phyloP scores from a whole-genome alignment of 805 yeast genomes.

The Pichia eremophila region DNA sequence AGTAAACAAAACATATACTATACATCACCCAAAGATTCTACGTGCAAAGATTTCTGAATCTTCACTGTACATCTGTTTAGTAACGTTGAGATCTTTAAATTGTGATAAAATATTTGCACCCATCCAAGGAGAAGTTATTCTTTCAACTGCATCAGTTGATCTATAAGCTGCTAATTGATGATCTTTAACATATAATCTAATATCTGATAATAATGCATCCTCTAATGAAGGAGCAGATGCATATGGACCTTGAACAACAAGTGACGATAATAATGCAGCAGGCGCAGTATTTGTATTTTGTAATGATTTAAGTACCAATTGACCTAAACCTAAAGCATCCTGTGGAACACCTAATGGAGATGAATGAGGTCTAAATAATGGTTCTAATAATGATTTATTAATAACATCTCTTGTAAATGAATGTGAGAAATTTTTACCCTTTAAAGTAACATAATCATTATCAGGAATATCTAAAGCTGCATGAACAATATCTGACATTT shows the following conservation, averaged over 20 bases:
- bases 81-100: constrained; percentile 49
- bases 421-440: constrained; percentile 41
- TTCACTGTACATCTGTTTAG: constrained; percentile 37
- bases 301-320: constrained; percentile 35
- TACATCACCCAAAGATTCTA: neutral
- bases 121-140: constrained; percentile 55
- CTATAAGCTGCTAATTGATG: constrained; percentile 32
- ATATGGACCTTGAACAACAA: constrained; percentile 55
- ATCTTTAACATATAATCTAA: constrained; percentile 46
- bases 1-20: neutral
- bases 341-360: constrained; percentile 33
- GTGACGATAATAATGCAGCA: constrained; percentile 32
- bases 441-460: constrained; percentile 23
- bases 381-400: constrained; percentile 39
- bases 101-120: constrained; percentile 65
- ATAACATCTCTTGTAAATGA: constrained; percentile 22
- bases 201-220: constrained; percentile 46
- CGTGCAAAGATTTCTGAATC: constrained; percentile 56
- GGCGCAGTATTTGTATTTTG: constrained; percentile 36
- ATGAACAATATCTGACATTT: constrained; percentile 41
- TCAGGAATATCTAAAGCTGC: constrained; percentile 22
- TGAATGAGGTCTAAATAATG: constrained; percentile 57
- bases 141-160: constrained; percentile 37
- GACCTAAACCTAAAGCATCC: constrained; percentile 43
- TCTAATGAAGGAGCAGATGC: constrained; percentile 47